Evolutionary conservation across 2,329 filamentous ascomycete species (phyloP), one percentile per base, ranked within the genome.

Genomic region (Sclerotinia glacialis): DNA sequence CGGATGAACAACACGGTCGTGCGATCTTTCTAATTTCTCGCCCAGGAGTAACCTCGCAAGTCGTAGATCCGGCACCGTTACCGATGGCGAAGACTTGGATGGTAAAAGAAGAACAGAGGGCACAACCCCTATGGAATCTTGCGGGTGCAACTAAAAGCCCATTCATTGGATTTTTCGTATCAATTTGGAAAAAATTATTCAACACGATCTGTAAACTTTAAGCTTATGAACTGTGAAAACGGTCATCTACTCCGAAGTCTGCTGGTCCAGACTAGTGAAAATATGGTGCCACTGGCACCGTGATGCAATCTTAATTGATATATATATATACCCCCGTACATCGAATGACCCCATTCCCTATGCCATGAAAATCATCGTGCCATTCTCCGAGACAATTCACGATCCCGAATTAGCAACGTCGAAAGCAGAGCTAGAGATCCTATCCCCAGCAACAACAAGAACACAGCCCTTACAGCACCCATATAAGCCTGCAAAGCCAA

Each of bases 401-500:
- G 53, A 42, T 65, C 63, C 23, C 37, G 59, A 12, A 65, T 28
- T 0, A 65, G 28, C 40, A 56, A 28, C 1, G 62, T 46, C 11
- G 53, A 34, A 4, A 58, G 42, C 31, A 58, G 26, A 14, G 63
- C 63, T 21, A 60, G 21, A 23, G n/a, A 28, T 6, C 53, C 63
- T 23, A 65, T 50, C 2, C 44, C 63, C 54, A 65, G n/a, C 44
- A 65, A 31, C 5, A 59, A 11, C n/a, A 65, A 65, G 46, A 65
- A 65, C 6, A 65, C 63, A 7, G 54, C 63, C 18, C 53, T 65
- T 16, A 60, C 44, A 40, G 63, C 53, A 14, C 63, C 54, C 34
- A 60, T 59, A 60, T 65, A 60, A n/a, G 63, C 63, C 34, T 65
- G 42, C 14, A 65, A 42, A 18, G 56, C 54, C 34, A 50, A 11